phyloP scores from a whole-genome alignment of 2,329 filamentous ascomycete species.

The Calonectria ilicicola region DNA sequence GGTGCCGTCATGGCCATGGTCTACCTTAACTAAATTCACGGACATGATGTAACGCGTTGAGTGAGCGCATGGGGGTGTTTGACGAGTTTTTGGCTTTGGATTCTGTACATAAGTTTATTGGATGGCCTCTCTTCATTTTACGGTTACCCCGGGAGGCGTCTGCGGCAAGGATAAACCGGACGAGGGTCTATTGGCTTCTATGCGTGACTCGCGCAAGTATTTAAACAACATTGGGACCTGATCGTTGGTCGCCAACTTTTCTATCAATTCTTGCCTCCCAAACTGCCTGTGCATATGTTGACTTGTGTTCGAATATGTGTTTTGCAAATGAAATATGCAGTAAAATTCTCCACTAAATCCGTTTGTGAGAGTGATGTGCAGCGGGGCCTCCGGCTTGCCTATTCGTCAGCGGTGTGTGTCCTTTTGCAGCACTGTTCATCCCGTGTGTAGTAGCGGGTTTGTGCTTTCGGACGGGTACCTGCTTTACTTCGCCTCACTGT shows the following conservation, averaged over 20 bases:
- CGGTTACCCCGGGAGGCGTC: conserved; percentile 44
- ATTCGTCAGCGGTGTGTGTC: too few relatives aligned
- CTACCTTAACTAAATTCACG: conserved; percentile 46
- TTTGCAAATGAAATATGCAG: too few relatives aligned
- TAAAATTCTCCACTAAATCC: too few relatives aligned
- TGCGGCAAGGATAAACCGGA: conserved; percentile 35
- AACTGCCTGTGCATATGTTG: neutral
- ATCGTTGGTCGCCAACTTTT: conserved; percentile 14
- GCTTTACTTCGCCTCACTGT: conserved; percentile 6
- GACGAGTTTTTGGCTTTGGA: conserved; percentile 34
- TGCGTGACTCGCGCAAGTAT: conserved; percentile 38
- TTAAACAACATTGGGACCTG: conserved; percentile 39
- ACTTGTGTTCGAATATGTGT: neutral
- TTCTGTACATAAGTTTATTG: conserved; percentile 43
- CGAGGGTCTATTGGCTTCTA: conserved; percentile 35
- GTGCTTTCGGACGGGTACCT: conserved; percentile 9
- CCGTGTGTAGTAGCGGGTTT: neutral
- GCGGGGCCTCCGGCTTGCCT: too few relatives aligned
- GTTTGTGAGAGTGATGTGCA: too few relatives aligned
- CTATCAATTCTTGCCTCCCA: neutral
- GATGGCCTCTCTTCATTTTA: conserved; percentile 41
- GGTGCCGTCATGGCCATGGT: conserved; percentile 50
- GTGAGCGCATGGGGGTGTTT: conserved; percentile 35
- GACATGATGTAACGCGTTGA: conserved; percentile 34
- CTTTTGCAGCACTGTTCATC: neutral